Evolutionary conservation across 208 protist species (phyloP), one percentile per base, ranked within the genome.

Genomic region (Blechomonas ayalai): DNA sequence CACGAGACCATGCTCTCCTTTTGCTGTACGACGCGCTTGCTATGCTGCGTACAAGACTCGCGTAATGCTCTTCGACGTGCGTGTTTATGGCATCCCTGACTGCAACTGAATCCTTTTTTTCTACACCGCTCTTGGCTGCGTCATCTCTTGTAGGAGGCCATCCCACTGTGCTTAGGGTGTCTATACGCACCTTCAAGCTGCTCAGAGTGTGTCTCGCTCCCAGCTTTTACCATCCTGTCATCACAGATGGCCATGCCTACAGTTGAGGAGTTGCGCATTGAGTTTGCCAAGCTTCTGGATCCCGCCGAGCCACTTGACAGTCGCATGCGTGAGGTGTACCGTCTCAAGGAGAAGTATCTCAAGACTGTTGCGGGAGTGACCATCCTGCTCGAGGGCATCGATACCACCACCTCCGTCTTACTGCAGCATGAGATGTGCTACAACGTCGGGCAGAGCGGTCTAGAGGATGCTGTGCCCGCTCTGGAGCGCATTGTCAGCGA

Each of bases 371-470:
- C 67, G 0, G 81, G 74, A 13, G 73, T 77, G 2, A 32, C 43
- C 20, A 44, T 88, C 33, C 50, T 93, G 26, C 45, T 74, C 4
- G 69, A 86, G 53, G 77, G 70, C 18, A 62, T 95, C 20, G 82
- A 90, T 67, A 77, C 63, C 6, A 91, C 82, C 27, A 71, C 92
- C 28, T 97, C 89, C 5, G 95, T 90, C n/a, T 70, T 99, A 28
- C 72, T 99, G 12, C 90, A 96, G 60, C 97, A 99, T 66, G 97
- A 99, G 64, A 52, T 97, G 27, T 90, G 83, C n/a, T 99, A 98
- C 78, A 93, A 90, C 50, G 60, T 97, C 10, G 97, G 97, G 0
- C 97, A 99, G 82, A 97, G 95, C 67, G 73, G 89, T 15, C 43
- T 84, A 40, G 47, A 48, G 33, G 51, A 65, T 31, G 90, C 90